Base-by-base conservation (phyloP, 805 yeast species). In the Schizosaccharomyces octosporus region DNA sequence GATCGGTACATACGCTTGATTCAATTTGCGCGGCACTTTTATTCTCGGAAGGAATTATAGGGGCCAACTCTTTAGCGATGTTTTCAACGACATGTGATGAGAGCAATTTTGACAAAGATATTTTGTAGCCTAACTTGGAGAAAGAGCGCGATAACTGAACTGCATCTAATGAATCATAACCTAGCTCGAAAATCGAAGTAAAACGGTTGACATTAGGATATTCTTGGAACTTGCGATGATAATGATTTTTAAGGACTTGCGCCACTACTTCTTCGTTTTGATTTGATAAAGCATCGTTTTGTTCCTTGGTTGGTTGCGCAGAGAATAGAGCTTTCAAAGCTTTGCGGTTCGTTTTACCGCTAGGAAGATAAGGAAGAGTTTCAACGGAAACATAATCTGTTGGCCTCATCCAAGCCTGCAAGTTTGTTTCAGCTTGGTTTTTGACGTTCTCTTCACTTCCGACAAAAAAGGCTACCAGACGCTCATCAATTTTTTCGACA, bases 351-450 rank as follows among this genome's bases (percentile, higher is more conserved):
- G 61, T 64, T 43, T 66, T 66, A 5, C 68, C 68, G 13, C 68
- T 64, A 2, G 64, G 42, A 13, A 66, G 59, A 24, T 63, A 45
- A 4, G 68, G 68, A 32, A 66, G 43, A 11, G 54, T 29, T 19
- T 45, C 58, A 17, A 63, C 41, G 15, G 19, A 27, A n/a, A 64
- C 11, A 29, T 62, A 42, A 3, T 51, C 45, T 21, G 64, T 55
- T 2, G 68, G 68, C 19, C 66, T 32, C 63, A 65, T 62, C 61
- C 64, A 64, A 11, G 59, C 58, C 4, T 67, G 67, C 13, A 66
- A 59, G 24, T 27, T n/a, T 39, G 13, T 9, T 39, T 31, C 42
- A 24, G 43, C 61, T 48, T 57, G 64, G n/a, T 55, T 61, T 13
- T 27, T n/a, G 13, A 61, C 63, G 9, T 29, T n/a, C 7, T 21